Evolutionary conservation across 495 filamentous ascomycete species (phyloP), one percentile per base, ranked within the genome.

Genomic region (Platismatia glauca): DNA sequence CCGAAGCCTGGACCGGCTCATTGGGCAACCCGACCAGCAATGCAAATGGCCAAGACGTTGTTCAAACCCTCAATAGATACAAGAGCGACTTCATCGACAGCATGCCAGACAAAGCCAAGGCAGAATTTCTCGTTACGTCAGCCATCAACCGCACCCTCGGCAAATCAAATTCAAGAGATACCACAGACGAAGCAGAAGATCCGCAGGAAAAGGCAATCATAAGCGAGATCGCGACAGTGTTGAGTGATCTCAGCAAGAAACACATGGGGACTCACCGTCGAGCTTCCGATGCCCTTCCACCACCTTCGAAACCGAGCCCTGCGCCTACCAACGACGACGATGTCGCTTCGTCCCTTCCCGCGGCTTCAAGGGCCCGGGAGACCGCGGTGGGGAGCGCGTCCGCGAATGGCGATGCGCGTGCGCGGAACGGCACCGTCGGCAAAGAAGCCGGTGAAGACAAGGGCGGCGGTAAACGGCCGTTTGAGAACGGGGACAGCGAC

Each of bases 201-300:
- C 59, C 56, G 43, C 62, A 62, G 16, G 65, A 67, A 50, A 46
- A 57, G 44, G 57, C 59, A n/a, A 63, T 67, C 34, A 63, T 59
- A 56, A n/a, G 59, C 18, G 60, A 57, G 18, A 33, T 68, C 12
- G 38, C 44, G 33, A 53, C 39, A 39, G 60, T 65, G 59, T 53
- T 67, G 27, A 55, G 60, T 18, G 55, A 62, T 24, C 34, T 61
- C 15, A 61, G 62, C 34, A 55, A 62, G n/a, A 64, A 67, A 38
- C 31, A 22, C 8, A 44, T 22, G 44, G 60, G 46, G 35, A 56
- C 57, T 4, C 27, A 24, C 1, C 27, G 31, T 29, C 78, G 79
- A 63, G 73, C 77, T 55, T 76, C 74, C 58, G 72, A 75, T 57
- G 72, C 75, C 18, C 66, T 77, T 50, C 64, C 75, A 27, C 70